Base-by-base conservation (phyloP, 1,284 basidiomycete genomes). In the Pseudozyma sp. region DNA sequence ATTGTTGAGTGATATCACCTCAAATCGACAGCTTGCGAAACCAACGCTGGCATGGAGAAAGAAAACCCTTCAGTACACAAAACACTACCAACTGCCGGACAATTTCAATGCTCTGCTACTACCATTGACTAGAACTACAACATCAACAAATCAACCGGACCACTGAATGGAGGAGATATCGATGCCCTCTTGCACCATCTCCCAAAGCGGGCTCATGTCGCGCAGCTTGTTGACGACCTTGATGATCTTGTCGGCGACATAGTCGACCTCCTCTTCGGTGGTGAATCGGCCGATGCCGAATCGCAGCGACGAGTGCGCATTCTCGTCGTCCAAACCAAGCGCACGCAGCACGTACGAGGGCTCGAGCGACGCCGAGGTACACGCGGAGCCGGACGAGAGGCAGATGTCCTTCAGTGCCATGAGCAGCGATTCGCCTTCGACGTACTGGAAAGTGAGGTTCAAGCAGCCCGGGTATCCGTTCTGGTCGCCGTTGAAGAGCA, bases 351-450 rank as follows among this genome's bases (percentile, higher is more conserved):
- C 97, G 84, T 99, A 99, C 37, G 94, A 97, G 7, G 97, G 97
- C 86, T 99, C 97, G 54, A 99, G 88, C 14, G 96, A 98, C 3
- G 97, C 97, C 0, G 95, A 98, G 14, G 97, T 99, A 83, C 97
- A 99, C 10, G 97, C 97, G 79, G 94, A 97, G 51, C 97, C 97
- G 1, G 96, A 98, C 13, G 96, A 98, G 37, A 99, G 88, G 5
- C 97, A 97, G 66, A 99, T 92, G 82, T 99, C 94, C 51, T 99
- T 99, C 78, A 99, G 86, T 17, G 97, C 96, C 97, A 99, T 99
- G 72, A 99, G 86, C 69, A 99, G 88, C 82, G 93, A 95, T 86
- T 99, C 96, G 33, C 96, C 96, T 82, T 99, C 96, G 46, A 99
- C 94, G 84, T 97, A 99, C 11, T 95, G 90, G 85, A 98, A 99